These are phyloP conservation scores for Insectozyma bohioensis DNA, from an alignment of 1,139 yeast genomes.

Conservation along the genomic window DNA sequence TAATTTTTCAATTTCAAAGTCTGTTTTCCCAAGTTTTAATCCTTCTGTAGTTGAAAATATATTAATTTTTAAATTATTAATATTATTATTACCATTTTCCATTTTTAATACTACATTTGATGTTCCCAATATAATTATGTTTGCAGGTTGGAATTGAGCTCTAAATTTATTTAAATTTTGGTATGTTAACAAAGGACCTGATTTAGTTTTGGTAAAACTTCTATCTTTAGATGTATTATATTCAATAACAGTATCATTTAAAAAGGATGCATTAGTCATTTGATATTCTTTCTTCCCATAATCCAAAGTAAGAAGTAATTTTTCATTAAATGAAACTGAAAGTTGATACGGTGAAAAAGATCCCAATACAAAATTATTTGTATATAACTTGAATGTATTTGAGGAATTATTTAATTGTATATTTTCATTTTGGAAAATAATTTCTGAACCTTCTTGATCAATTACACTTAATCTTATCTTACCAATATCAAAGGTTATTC, in stretches of 20 bases:
- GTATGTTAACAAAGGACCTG: constrained; percentile 7
- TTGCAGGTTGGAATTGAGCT: constrained; percentile 22
- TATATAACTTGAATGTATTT: constrained; percentile 21
- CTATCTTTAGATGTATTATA: constrained; percentile 3
- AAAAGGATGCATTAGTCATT: constrained; percentile 9
- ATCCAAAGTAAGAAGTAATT: constrained; percentile 17
- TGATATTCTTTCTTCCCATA: constrained; percentile 7
- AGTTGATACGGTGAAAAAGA: constrained; percentile 24
- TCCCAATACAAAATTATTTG: constrained; percentile 27
- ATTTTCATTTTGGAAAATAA: constrained; percentile 5
- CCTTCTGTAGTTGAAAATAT: constrained; percentile 21
- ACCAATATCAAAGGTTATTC: constrained; percentile 24
- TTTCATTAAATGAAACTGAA: constrained; percentile 20
- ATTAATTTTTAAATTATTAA: constrained; percentile 16
- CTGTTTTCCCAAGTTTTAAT: constrained; percentile 16
- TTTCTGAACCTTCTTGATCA: constrained; percentile 15
- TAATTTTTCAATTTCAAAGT: constrained; percentile 19
- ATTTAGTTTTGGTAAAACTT: neutral
- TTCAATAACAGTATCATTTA: constrained; percentile 13
- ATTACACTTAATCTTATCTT: constrained; percentile 21
- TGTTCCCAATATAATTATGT: constrained; percentile 21
- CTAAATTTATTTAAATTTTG: constrained; percentile 23
- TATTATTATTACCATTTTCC: constrained; percentile 19
- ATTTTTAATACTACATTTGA: constrained; percentile 22
- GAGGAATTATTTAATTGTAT: constrained; percentile 13